These are phyloP conservation scores for Phytophthora pistaciae DNA, from an alignment of 352 stramenopile species.

Conservation along the genomic window DNA sequence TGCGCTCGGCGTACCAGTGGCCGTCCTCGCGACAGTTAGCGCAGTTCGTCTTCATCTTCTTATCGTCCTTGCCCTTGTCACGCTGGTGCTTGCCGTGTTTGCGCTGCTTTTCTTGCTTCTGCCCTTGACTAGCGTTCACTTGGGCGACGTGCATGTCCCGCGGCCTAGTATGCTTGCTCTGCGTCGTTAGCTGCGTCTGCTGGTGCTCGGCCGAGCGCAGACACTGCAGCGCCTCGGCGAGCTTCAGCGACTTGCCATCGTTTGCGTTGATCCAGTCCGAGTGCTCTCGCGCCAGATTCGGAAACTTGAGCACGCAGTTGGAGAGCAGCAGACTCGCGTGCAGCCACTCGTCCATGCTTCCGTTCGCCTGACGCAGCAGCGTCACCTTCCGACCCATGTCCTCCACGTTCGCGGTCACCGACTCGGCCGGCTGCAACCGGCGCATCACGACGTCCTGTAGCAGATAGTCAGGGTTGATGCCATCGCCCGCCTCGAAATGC, in stretches of 20 bases:
- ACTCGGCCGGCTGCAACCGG: neutral
- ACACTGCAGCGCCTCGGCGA: constrained; percentile 2
- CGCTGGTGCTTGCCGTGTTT: neutral
- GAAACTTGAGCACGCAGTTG: neutral
- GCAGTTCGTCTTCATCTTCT: neutral
- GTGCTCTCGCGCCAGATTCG: neutral
- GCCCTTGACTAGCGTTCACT: neutral
- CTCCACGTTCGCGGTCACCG: neutral
- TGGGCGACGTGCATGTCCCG: no score
- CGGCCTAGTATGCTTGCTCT: no score
- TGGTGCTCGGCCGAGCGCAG: no score
- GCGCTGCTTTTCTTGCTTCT: neutral
- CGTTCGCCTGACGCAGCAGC: no score
- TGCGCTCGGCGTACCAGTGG: neutral
- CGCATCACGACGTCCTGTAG: neutral
- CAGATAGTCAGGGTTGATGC: neutral
- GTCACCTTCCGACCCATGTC: constrained; percentile 4
- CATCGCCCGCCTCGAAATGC: neutral
- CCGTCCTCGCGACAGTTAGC: neutral
- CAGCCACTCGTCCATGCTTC: constrained; percentile 5
- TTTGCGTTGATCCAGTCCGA: constrained; percentile 1
- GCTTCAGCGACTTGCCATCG: neutral
- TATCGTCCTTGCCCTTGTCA: neutral
- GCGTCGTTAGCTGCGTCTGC: no score
- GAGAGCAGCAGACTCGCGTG: constrained; percentile 6